Evolutionary conservation across 768 basidiomycete genomes (phyloP), one percentile per base, ranked within the genome.

Genomic region (Kwoniella newhampshirensis): DNA sequence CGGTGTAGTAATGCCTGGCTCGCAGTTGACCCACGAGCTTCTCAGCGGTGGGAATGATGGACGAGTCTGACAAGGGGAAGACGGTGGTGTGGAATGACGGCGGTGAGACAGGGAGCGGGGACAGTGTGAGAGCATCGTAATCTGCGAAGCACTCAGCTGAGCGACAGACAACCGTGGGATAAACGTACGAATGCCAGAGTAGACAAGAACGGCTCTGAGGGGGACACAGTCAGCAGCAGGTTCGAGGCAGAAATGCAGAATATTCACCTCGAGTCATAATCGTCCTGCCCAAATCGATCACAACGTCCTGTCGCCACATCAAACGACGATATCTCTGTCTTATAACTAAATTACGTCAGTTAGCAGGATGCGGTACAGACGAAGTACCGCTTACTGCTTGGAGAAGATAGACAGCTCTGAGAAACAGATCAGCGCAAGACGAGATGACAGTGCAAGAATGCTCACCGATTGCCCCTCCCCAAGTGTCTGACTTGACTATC

Each of bases 401-500:
- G 93, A 85, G 58, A 98, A 85, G 61, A 97, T 84, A 6, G 85
- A 80, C 2, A 98, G 84, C 61, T 81, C 79, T 77, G 52, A 8
- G n/a, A 13, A 20, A 46, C 30, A 58, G 42, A 4, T 49, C 43
- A 12, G 20, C 25, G 25, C 11, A 30, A 11, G 20, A 11, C 20
- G 21, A 54, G 7, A 37, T 28, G 45, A 28, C 9, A 51, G 11
- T 47, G 42, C 4, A 11, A 54, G 13, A 4, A 23, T 21, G 40
- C 64, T 20, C 26, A 77, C 92, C 92, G 71, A 98, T 97, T 1
- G 94, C 94, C 15, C 94, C 94, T 47, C 94, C 94, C 94, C 94
- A 98, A 0, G 87, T 84, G 2, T 82, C 78, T 1, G 89, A 84
- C 43, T 85, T 86, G 45, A 85, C 79, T 61, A 98, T 98, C 3